Evolutionary conservation across 2,329 filamentous ascomycete genomes (phyloP).

Genomic region (Paramyrothecium sp.): DNA sequence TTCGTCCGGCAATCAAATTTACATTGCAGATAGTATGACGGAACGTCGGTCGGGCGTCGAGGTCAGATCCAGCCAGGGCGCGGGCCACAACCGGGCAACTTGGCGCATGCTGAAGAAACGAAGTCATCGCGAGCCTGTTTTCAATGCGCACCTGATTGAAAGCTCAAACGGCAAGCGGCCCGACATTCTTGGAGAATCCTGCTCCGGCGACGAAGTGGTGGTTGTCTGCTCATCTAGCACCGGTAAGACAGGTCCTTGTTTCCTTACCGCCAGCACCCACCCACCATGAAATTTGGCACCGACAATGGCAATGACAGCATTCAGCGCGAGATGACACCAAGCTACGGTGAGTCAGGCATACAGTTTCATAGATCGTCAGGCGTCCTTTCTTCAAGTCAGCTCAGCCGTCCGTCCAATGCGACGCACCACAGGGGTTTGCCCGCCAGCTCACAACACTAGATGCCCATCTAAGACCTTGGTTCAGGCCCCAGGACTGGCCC

Average conservation of each 20-base stretch:
- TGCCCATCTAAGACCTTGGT: background rate
- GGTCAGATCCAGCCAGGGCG: background rate
- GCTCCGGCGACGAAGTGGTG: too few relatives aligned
- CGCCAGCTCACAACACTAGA: too few relatives aligned
- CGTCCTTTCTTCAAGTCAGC: background rate
- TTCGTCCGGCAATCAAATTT: background rate
- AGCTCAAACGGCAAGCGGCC: too few relatives aligned
- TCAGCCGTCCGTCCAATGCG: background rate
- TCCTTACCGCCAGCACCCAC: too few relatives aligned
- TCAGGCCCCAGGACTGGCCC: background rate
- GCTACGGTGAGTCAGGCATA: background rate
- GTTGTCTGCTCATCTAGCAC: too few relatives aligned
- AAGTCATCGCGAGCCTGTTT: background rate
- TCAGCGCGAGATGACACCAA: too few relatives aligned
- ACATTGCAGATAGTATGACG: background rate
- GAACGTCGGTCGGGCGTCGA: background rate
- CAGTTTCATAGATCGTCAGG: background rate
- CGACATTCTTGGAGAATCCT: too few relatives aligned
- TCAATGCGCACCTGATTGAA: background rate
- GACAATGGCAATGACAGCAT: too few relatives aligned
- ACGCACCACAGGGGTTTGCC: background rate
- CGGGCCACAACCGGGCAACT: background rate
- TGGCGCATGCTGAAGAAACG: background rate
- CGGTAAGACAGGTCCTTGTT: too few relatives aligned
- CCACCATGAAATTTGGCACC: too few relatives aligned